A percentile compares a stretch with the other conserved stretches of the same genome.
Evolutionary conservation across 768 basidiomycete species (phyloP).

Genomic region (Cystobasidium ongulense): DNA sequence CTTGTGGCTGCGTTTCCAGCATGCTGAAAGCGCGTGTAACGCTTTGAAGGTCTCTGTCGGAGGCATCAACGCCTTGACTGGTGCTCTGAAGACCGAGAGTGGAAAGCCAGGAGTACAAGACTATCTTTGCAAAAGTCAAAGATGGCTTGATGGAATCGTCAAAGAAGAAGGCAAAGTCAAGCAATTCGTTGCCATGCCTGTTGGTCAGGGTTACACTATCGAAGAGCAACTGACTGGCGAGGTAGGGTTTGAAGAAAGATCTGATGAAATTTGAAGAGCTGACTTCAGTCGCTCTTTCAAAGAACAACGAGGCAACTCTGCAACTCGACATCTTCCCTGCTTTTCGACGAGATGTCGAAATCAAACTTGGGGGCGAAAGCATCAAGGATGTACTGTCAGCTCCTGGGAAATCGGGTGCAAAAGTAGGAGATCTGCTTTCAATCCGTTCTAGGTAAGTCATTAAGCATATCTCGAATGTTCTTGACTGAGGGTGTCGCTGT

Average conservation of each 20-base stretch:
- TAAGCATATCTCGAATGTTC: no score
- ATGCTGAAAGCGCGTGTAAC: not conserved
- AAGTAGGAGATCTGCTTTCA: not conserved
- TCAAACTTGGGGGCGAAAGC: not conserved
- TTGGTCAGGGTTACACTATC: not conserved
- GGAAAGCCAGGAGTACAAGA: not conserved
- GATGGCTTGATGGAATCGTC: constrained; percentile 5
- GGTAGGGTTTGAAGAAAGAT: not conserved
- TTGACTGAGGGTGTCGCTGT: no score
- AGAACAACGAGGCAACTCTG: constrained; percentile 8
- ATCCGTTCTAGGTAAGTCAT: not conserved
- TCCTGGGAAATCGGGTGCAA: not conserved
- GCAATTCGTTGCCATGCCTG: constrained; percentile 8
- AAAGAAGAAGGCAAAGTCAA: not conserved
- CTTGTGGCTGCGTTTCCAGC: not conserved
- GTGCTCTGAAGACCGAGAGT: not conserved
- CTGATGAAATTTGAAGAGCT: not conserved
- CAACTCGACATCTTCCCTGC: not conserved
- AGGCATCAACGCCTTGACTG: constrained; percentile 16
- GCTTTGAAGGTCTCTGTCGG: constrained; percentile 21
- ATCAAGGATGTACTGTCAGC: not conserved
- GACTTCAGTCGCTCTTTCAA: no score
- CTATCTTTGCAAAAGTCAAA: not conserved
- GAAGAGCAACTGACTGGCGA: constrained; percentile 21
- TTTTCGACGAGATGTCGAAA: not conserved